Evolutionary conservation across 306 rosid species (phyloP).

Genomic region (Cicer chorassanicum): DNA sequence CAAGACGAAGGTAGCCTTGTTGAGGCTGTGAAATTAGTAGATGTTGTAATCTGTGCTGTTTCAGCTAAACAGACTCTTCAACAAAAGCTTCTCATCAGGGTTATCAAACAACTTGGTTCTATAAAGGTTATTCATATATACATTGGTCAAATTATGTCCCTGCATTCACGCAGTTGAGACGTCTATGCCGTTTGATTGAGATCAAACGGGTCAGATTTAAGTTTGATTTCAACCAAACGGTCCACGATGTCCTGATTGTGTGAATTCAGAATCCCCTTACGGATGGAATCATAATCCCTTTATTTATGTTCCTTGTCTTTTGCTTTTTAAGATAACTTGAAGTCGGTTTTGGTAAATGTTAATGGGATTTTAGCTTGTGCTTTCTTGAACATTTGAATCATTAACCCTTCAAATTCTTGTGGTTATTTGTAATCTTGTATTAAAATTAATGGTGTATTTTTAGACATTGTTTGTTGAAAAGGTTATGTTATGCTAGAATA

Average conservation of each 20-base stretch:
- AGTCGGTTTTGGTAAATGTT: slow-evolving; percentile 2
- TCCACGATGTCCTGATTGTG: too few relatives aligned
- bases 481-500: background rate
- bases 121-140: slow-evolving; percentile 55
- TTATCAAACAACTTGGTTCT: slow-evolving; percentile 64
- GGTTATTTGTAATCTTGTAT: background rate
- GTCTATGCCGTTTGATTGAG: too few relatives aligned
- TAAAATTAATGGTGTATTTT: background rate
- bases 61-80: slow-evolving; percentile 51
- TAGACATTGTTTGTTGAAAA: slow-evolving; percentile 3
- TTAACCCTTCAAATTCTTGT: slow-evolving; percentile 10
- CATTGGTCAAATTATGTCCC: background rate
- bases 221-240: too few relatives aligned
- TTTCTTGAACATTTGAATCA: background rate
- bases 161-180: too few relatives aligned
- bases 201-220: too few relatives aligned
- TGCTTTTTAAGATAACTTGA: background rate
- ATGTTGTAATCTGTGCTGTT: slow-evolving; percentile 81
- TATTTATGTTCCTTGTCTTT: background rate
- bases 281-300: too few relatives aligned
- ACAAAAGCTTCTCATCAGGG: slow-evolving; percentile 71
- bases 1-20: slow-evolving; percentile 70
- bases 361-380: background rate
- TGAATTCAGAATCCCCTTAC: too few relatives aligned
- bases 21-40: slow-evolving; percentile 73